Percentiles rank a stretch among this genome's conserved stretches.
Conservation (phyloP, 2,329 filamentous ascomycete genomes). For the Drechslera avenae region DNA sequence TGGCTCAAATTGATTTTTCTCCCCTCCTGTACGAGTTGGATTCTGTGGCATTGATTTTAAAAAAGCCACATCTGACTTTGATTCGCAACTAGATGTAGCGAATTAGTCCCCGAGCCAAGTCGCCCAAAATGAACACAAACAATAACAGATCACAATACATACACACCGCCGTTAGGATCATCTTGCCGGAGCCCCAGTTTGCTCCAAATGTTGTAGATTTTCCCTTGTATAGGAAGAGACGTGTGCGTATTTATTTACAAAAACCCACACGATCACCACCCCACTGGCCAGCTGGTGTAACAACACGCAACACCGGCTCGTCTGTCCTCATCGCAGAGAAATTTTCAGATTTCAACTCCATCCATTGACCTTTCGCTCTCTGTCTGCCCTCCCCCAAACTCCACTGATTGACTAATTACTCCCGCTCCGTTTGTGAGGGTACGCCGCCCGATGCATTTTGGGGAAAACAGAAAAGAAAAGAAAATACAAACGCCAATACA, state of each 20-base stretch:
- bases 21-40: too few species aligned
- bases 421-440: background rate
- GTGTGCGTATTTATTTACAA: constrained; percentile 29
- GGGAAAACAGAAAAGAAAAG: background rate
- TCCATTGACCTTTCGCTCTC: too few species aligned
- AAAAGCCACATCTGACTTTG: too few species aligned
- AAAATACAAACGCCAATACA: constrained; percentile 3
- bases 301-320: background rate
- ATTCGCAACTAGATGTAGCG: too few species aligned
- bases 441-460: constrained; percentile 17
- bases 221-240: constrained; percentile 15
- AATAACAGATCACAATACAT: background rate
- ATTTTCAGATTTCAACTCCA: too few species aligned
- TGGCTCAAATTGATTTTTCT: too few species aligned
- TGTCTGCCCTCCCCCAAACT: background rate
- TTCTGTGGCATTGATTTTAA: too few species aligned
- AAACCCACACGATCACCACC: background rate
- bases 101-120: too few species aligned
- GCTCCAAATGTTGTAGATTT: constrained; percentile 32
- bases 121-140: too few species aligned
- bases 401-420: constrained; percentile 3
- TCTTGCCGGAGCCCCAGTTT: constrained; percentile 1
- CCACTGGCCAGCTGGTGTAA: too few species aligned
- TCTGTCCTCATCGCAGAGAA: background rate
- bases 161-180: background rate